These are phyloP conservation scores for Teratosphaeria zuluensis DNA, from an alignment of 2,329 filamentous ascomycete species.

Conservation along the genomic window DNA sequence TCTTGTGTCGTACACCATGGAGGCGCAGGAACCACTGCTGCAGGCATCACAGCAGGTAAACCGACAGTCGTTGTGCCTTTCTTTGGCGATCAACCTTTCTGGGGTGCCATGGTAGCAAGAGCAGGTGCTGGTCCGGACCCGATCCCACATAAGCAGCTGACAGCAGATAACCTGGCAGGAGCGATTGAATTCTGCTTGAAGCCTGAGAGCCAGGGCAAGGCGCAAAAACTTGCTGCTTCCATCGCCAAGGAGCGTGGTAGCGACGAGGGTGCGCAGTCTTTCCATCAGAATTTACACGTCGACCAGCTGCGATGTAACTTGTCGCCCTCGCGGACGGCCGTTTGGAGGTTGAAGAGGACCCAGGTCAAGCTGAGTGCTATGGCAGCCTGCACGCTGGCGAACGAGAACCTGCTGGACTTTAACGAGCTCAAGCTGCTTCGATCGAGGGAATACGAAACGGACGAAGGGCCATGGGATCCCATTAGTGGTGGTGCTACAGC, in stretches of 20 bases:
- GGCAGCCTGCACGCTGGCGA: slow-evolving; percentile 59
- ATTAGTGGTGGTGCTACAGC: slow-evolving; percentile 68
- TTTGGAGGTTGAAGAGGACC: slow-evolving; percentile 64
- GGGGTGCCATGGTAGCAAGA: slow-evolving; percentile 43
- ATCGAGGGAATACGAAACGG: slow-evolving; percentile 61
- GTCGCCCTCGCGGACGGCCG: slow-evolving; percentile 57
- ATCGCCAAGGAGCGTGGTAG: slow-evolving; percentile 37
- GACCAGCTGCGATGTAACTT: slow-evolving; percentile 61
- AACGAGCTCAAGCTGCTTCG: slow-evolving; percentile 61
- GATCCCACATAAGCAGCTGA: slow-evolving; percentile 39
- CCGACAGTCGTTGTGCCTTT: slow-evolving; percentile 49
- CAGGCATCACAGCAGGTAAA: slow-evolving; percentile 41
- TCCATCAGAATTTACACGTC: slow-evolving; percentile 46
- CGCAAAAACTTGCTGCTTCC: slow-evolving; percentile 29
- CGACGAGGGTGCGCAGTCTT: slow-evolving; percentile 33
- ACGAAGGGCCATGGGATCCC: slow-evolving; percentile 69
- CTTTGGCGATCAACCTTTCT: slow-evolving; percentile 49
- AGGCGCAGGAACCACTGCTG: slow-evolving; percentile 50
- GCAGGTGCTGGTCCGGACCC: slow-evolving; percentile 42
- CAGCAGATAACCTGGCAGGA: slow-evolving; percentile 33
- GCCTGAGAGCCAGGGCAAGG: slow-evolving; percentile 27
- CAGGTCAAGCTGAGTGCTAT: slow-evolving; percentile 60
- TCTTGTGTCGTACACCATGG: slow-evolving; percentile 50
- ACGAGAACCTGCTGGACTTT: slow-evolving; percentile 55
- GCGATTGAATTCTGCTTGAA: slow-evolving; percentile 38